Percentiles rank a stretch among this genome's conserved stretches.
Conservation (phyloP, 352 stramenopile genomes). For the Globisporangium nagaii region DNA sequence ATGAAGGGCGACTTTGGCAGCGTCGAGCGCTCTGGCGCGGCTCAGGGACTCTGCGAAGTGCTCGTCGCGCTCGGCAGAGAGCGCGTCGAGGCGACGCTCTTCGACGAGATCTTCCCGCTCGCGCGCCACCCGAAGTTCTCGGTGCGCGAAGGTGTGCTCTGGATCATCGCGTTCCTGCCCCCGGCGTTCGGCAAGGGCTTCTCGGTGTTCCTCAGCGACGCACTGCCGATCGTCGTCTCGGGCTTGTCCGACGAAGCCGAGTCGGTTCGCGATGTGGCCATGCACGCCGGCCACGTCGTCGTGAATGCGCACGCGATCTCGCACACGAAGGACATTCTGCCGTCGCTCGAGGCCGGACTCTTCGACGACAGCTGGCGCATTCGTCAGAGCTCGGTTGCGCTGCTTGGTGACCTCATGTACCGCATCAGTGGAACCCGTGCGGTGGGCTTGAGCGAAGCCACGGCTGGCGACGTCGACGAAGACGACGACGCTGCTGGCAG, state of each 20-base stretch:
- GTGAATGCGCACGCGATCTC: constrained; percentile 95
- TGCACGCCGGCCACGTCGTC: constrained; percentile 97
- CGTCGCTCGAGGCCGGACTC: constrained; percentile 94
- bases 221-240: constrained; percentile 95
- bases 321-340: constrained; percentile 96
- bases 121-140: constrained; percentile 91
- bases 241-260: constrained; percentile 99
- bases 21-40: constrained; percentile 97
- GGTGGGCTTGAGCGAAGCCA: constrained; percentile 60
- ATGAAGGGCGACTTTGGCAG: constrained; percentile 93
- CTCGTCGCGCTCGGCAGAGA: constrained; percentile 81
- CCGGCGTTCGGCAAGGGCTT: constrained; percentile 93
- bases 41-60: constrained; percentile 98
- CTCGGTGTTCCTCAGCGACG: constrained; percentile 90
- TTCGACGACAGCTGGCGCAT: constrained; percentile 99
- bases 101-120: constrained; percentile 95
- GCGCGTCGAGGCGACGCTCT: constrained; percentile 62
- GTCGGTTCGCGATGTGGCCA: constrained; percentile 95
- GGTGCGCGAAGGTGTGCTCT: constrained; percentile 97
- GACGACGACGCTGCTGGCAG: constrained; percentile 82
- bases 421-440: constrained; percentile 96
- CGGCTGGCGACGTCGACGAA: constrained; percentile 69
- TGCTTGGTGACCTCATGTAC: constrained; percentile 96
- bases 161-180: constrained; percentile 98
- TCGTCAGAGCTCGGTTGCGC: constrained; percentile 94